Evolutionary conservation across 139 green algal species (phyloP).

Genomic region (Volvox africanus): DNA sequence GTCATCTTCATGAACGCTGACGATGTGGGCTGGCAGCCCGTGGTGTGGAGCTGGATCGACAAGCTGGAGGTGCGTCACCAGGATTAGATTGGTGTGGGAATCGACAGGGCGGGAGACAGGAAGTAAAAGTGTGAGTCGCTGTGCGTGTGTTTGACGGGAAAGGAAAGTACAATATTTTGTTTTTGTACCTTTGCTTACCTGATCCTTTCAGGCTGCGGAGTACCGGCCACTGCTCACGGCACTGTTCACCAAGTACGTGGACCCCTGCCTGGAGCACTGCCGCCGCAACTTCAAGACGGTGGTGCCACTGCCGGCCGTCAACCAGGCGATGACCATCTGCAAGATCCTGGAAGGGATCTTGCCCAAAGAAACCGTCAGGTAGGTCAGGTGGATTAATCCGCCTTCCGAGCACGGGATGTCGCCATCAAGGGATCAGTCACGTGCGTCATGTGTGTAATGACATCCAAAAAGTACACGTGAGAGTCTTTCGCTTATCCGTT

Average conservation of each 20-base stretch:
- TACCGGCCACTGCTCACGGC: constrained; percentile 83
- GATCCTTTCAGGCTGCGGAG: constrained; percentile 64
- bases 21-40: constrained; percentile 86
- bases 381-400: not conserved
- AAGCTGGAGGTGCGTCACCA: not conserved
- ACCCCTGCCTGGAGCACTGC: constrained; percentile 88
- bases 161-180: too few species aligned
- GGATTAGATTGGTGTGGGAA: too few species aligned
- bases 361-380: constrained; percentile 69
- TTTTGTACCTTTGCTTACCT: not conserved
- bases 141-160: too few species aligned
- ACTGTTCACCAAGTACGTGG: constrained; percentile 92
- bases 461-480: too few species aligned
- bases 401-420: too few species aligned
- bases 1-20: constrained; percentile 88
- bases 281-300: constrained; percentile 89
- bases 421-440: too few species aligned
- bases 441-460: too few species aligned
- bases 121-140: too few species aligned
- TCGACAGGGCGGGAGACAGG: too few species aligned
- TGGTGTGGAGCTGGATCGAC: constrained; percentile 78
- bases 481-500: too few species aligned
- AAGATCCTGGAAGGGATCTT: constrained; percentile 94
- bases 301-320: constrained; percentile 83
- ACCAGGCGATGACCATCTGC: constrained; percentile 91